Evolutionary conservation across 2,329 filamentous ascomycete species (phyloP).

Genomic region (Monilinia laxa): DNA sequence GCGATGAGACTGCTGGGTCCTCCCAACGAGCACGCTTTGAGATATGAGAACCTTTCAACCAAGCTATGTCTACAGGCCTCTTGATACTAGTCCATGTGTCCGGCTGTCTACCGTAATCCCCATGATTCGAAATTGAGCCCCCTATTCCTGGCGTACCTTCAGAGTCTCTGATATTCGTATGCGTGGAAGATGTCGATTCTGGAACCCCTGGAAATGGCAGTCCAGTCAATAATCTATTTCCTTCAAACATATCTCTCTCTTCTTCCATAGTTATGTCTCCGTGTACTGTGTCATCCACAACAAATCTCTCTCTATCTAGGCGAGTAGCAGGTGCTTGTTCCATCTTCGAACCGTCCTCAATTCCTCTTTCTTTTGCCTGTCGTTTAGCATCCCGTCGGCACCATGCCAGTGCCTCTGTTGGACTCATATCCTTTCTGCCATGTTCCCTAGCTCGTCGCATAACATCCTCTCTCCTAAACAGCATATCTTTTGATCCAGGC

Average conservation of each 20-base stretch:
- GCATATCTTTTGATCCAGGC: constrained; percentile 32
- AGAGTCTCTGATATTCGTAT: neutral
- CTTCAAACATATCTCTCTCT: neutral
- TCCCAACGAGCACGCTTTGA: constrained; percentile 39
- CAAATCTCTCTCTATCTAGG: neutral
- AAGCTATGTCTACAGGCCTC: constrained; percentile 30
- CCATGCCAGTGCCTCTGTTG: constrained; percentile 32
- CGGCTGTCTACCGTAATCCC: neutral
- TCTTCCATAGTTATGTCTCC: neutral
- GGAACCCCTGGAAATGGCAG: neutral
- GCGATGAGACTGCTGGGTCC: constrained; percentile 32
- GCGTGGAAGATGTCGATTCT: neutral
- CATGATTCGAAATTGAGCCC: constrained; percentile 2
- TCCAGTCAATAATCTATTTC: neutral
- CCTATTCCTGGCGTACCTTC: constrained; percentile 15
- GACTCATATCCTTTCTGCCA: constrained; percentile 31
- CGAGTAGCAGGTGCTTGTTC: neutral
- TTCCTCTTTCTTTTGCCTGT: constrained; percentile 25
- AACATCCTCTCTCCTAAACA: constrained; percentile 32
- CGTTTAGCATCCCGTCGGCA: constrained; percentile 29
- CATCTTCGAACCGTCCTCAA: neutral
- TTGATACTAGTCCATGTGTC: constrained; percentile 26
- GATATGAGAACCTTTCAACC: constrained; percentile 39
- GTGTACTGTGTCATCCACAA: constrained; percentile 7
- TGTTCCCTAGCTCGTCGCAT: constrained; percentile 29